phyloP scores from a whole-genome alignment of 306 rosid genomes.

The Quercus rubra region DNA sequence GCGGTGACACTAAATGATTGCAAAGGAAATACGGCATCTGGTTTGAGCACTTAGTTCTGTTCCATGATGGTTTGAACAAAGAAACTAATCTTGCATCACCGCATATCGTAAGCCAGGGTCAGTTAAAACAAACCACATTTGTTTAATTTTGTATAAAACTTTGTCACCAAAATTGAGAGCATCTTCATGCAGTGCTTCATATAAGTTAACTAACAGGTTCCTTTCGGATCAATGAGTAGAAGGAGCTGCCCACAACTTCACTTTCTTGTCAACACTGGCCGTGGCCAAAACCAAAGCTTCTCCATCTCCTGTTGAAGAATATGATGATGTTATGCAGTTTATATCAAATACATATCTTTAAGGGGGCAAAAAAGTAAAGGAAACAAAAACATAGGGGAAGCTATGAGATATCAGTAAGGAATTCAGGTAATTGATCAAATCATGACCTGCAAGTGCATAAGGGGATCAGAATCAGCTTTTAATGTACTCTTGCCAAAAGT shows the following conservation, averaged over 20 bases:
- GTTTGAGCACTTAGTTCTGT: not conserved
- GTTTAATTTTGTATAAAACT: slow-evolving; percentile 11
- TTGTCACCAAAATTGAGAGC: slow-evolving; percentile 18
- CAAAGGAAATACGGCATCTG: not conserved
- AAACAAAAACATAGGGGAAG: not conserved
- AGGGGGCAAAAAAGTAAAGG: not conserved
- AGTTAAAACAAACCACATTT: slow-evolving; percentile 30
- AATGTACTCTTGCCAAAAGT: not conserved
- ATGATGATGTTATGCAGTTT: not conserved
- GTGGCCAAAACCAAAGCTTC: slow-evolving; percentile 68
- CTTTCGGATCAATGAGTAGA: slow-evolving; percentile 34
- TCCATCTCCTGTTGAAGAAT: slow-evolving; percentile 50
- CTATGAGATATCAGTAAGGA: not conserved
- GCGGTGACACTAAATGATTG: not conserved
- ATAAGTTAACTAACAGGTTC: slow-evolving; percentile 5
- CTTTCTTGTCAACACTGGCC: slow-evolving; percentile 87
- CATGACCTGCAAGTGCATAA: not conserved
- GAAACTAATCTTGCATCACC: slow-evolving; percentile 17
- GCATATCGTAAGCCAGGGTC: slow-evolving; percentile 4
- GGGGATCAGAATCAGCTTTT: no score
- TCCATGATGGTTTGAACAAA: not conserved
- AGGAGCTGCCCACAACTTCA: slow-evolving; percentile 91
- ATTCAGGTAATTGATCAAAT: not conserved
- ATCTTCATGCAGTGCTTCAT: slow-evolving; percentile 9
- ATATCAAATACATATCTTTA: not conserved